Evolutionary conservation across 1,284 basidiomycete species (phyloP).

Genomic region (Heterobasidion occidentale): DNA sequence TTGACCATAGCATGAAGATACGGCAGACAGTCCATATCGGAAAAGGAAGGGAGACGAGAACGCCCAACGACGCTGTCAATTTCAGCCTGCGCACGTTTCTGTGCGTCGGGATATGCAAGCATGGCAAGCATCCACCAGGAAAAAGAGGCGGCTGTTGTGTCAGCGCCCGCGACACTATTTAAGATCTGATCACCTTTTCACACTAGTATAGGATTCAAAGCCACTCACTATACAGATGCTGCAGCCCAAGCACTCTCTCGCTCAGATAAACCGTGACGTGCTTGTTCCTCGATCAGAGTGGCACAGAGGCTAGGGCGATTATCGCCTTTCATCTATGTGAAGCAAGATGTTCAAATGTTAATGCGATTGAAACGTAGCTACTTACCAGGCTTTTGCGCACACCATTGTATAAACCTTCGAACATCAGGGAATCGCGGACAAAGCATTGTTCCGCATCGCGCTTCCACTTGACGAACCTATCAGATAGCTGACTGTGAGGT

Average conservation of each 20-base stretch:
- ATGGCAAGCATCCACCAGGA: conserved; percentile 7
- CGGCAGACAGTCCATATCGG: conserved; percentile 3
- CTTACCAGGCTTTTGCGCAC: conserved; percentile 7
- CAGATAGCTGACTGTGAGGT: not conserved
- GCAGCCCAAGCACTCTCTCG: not conserved
- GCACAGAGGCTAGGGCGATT: not conserved
- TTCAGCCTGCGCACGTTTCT: conserved; percentile 10
- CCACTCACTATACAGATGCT: not conserved
- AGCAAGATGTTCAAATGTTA: not conserved
- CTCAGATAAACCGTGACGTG: not conserved
- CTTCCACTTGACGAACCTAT: conserved; percentile 12
- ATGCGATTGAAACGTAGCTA: not conserved
- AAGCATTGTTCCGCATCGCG: conserved; percentile 10
- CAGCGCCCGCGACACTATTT: not conserved
- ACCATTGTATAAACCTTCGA: conserved; percentile 4
- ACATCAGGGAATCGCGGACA: conserved; percentile 7
- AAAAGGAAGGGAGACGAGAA: conserved; percentile 6
- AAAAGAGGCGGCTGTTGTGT: conserved; percentile 6
- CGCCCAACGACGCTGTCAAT: conserved; percentile 9
- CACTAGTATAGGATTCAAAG: not conserved
- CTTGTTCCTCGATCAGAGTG: not conserved
- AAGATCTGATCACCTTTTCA: not conserved
- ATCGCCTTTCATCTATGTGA: not conserved
- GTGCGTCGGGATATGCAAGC: conserved; percentile 8
- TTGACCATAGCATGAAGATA: conserved; percentile 10